Percentiles rank a stretch among this genome's conserved stretches.
phyloP scores from a whole-genome alignment of 169 alveolate species.

The Eimeria sp. region DNA sequence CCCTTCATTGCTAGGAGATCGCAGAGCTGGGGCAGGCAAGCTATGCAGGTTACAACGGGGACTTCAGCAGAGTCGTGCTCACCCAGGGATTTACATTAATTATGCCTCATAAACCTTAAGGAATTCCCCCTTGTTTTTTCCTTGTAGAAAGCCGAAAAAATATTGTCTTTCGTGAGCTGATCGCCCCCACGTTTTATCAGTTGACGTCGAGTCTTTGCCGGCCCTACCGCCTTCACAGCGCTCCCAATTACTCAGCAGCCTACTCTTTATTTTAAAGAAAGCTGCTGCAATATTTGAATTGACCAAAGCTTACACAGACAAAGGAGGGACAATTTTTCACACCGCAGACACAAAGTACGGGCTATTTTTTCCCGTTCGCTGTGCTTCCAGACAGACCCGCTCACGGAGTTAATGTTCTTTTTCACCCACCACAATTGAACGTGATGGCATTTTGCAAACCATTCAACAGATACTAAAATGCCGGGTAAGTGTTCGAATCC shows the following conservation, averaged over 20 bases:
- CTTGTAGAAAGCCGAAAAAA: too few species aligned
- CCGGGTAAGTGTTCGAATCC: neutral
- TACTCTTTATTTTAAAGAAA: too few species aligned
- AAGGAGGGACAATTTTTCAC: neutral
- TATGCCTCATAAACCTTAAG: too few species aligned
- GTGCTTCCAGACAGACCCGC: neutral
- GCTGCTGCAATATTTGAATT: neutral
- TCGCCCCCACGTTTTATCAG: too few species aligned
- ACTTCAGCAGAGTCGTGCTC: neutral
- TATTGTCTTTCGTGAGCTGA: too few species aligned
- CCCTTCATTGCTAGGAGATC: neutral
- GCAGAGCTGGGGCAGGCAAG: neutral
- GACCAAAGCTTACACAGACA: neutral
- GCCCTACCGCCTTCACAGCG: too few species aligned
- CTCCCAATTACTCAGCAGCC: too few species aligned
- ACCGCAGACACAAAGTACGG: neutral
- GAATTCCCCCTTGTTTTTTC: too few species aligned
- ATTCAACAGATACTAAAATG: neutral
- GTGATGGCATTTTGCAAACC: neutral
- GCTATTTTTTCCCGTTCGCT: neutral
- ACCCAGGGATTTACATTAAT: neutral
- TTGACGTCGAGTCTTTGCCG: too few species aligned
- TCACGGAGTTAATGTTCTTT: neutral
- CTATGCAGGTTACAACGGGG: neutral
- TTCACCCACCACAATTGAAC: neutral